Conservation (phyloP, 108 stramenopile genomes). For the Fragilaria crotonensis region DNA sequence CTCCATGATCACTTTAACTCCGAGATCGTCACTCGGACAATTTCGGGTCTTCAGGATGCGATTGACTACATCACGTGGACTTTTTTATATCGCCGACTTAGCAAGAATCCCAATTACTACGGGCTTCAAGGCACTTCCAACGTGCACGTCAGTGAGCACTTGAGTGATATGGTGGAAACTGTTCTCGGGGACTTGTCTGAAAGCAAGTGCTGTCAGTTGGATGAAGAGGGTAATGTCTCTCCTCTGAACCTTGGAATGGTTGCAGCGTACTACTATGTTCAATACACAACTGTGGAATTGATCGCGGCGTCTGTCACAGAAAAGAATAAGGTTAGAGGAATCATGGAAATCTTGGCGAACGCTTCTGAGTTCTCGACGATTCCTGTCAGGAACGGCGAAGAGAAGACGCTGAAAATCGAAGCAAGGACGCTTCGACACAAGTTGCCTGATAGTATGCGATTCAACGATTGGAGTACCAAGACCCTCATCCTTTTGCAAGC, state of each 20-base stretch:
- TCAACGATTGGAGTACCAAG: slow-evolving; percentile 84
- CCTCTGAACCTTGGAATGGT: slow-evolving; percentile 99
- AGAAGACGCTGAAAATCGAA: slow-evolving; percentile 77
- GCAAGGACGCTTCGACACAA: slow-evolving; percentile 76
- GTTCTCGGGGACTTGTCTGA: slow-evolving; percentile 92
- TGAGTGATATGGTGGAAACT: slow-evolving; percentile 98
- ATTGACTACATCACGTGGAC: slow-evolving; percentile 99
- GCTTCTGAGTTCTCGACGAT: slow-evolving; percentile 85
- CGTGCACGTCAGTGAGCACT: slow-evolving; percentile 91
- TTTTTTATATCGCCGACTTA: slow-evolving; percentile 92
- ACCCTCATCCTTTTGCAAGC: slow-evolving; percentile 89
- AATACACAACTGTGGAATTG: slow-evolving; percentile 96
- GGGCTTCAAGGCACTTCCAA: slow-evolving; percentile 85
- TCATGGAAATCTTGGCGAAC: slow-evolving; percentile 93
- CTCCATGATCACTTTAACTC: slow-evolving; percentile 97
- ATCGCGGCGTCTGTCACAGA: slow-evolving; percentile 92
- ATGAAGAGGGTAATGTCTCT: slow-evolving; percentile 88
- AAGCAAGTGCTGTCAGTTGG: slow-evolving; percentile 83
- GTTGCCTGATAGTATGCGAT: slow-evolving; percentile 60
- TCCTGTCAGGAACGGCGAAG: slow-evolving; percentile 90
- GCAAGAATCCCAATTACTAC: slow-evolving; percentile 99
- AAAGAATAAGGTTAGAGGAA: slow-evolving; percentile 88
- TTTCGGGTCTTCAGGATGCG: slow-evolving; percentile 94
- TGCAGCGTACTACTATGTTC: slow-evolving; percentile 95
- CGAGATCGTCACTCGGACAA: slow-evolving; percentile 92